A percentile compares a stretch with the other conserved stretches of the same genome.
phyloP scores from a whole-genome alignment of 441 rosid species.

The Isatis lusitanica region DNA sequence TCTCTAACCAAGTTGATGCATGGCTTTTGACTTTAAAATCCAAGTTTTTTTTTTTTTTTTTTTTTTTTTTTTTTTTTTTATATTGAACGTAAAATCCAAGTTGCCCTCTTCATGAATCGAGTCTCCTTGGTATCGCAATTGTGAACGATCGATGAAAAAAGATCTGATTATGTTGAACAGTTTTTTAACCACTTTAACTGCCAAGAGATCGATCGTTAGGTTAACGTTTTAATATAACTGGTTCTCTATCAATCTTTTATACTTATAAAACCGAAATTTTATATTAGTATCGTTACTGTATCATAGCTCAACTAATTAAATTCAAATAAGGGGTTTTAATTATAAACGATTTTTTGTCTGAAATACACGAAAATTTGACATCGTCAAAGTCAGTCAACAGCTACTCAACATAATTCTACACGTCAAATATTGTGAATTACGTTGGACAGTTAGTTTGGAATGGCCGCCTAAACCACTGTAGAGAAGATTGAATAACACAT shows the following conservation, averaged over 20 bases:
- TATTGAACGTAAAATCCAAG: neutral
- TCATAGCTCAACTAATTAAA: neutral
- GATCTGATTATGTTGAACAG: neutral
- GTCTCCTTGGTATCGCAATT: neutral
- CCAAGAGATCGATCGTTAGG: too few relatives aligned
- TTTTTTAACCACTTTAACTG: neutral
- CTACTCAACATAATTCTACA: too few relatives aligned
- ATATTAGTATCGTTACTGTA: neutral
- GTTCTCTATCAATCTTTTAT: neutral
- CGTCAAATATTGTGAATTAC: too few relatives aligned
- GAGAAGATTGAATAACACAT: too few relatives aligned
- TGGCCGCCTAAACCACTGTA: too few relatives aligned
- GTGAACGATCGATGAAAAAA: neutral
- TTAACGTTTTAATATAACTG: neutral
- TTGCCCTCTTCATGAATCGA: neutral
- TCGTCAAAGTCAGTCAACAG: too few relatives aligned
- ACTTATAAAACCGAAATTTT: neutral
- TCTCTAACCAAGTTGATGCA: conserved; percentile 9
- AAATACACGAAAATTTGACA: too few relatives aligned
- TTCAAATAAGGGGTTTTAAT: neutral
- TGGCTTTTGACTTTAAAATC: neutral
- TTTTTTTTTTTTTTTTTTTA: too few relatives aligned
- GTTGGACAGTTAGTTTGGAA: too few relatives aligned
- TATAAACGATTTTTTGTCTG: too few relatives aligned
- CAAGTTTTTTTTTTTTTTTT: too few relatives aligned